Conservation (phyloP, 2,329 filamentous ascomycete species). For the Chrysosporium queenslandicum region DNA sequence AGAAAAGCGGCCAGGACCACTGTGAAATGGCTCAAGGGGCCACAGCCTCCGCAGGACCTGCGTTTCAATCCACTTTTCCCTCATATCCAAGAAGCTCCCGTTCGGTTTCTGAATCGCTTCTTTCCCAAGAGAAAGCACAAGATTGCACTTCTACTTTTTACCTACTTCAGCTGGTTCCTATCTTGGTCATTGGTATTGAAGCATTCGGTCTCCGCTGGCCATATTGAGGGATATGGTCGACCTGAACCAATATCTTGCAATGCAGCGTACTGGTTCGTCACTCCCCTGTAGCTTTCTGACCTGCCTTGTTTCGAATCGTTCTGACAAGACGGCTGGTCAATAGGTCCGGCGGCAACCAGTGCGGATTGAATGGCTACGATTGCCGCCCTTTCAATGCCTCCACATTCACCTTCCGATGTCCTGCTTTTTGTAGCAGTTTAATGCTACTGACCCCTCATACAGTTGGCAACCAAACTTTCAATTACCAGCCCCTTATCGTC, state of each 20-base stretch:
- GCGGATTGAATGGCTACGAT: slow-evolving; percentile 46
- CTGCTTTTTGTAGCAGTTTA: slow-evolving; percentile 43
- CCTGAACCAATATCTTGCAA: slow-evolving; percentile 39
- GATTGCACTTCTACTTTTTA: slow-evolving; percentile 32
- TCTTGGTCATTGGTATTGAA: slow-evolving; percentile 39
- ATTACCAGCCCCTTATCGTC: slow-evolving; percentile 44
- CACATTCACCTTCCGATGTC: slow-evolving; percentile 47
- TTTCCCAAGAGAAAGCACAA: slow-evolving; percentile 41
- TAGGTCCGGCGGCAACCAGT: slow-evolving; percentile 38
- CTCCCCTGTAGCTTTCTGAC: neutral
- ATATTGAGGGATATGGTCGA: slow-evolving; percentile 41
- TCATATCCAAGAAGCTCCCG: slow-evolving; percentile 38
- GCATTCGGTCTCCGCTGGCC: slow-evolving; percentile 38
- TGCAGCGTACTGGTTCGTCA: slow-evolving; percentile 38
- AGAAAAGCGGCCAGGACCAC: slow-evolving; percentile 37
- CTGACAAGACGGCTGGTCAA: neutral
- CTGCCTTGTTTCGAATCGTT: neutral
- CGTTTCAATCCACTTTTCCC: slow-evolving; percentile 40
- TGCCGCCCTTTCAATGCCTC: slow-evolving; percentile 46
- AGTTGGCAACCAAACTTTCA: slow-evolving; percentile 43
- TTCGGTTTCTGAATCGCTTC: slow-evolving; percentile 35
- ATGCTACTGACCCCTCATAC: slow-evolving; percentile 42
- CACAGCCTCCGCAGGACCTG: slow-evolving; percentile 38
- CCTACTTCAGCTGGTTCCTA: slow-evolving; percentile 41
- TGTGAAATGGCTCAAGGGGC: slow-evolving; percentile 40